Conservation (phyloP, 2,329 filamentous ascomycete species). For the Cladophialophora exuberans region DNA sequence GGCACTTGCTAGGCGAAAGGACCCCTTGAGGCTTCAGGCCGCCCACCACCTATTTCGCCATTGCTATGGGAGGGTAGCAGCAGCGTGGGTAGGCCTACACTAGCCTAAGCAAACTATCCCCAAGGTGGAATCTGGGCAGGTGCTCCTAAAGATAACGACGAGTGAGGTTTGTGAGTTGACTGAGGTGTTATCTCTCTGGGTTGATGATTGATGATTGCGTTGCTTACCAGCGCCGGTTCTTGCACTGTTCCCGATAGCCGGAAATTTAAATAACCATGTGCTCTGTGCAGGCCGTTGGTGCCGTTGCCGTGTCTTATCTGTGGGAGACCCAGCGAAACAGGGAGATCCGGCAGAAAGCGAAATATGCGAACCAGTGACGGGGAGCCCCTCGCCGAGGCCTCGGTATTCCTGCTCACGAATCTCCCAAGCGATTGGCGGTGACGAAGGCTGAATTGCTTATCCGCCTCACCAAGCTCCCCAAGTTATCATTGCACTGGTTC, state of each 20-base stretch:
- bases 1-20: no score
- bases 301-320: no score
- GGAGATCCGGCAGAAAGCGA: conserved; percentile 1
- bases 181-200: no score
- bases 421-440: not conserved
- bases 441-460: not conserved
- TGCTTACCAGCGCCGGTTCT: no score
- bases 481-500: not conserved
- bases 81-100: not conserved
- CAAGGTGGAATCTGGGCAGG: conserved; percentile 18
- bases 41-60: no score
- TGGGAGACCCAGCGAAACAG: not conserved
- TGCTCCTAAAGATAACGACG: no score
- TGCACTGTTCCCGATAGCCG: no score
- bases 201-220: no score
- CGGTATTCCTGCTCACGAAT: not conserved
- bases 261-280: no score
- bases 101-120: not conserved
- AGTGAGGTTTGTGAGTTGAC: no score
- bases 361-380: not conserved
- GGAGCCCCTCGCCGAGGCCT: not conserved
- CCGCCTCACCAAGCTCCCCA: not conserved
- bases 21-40: no score
- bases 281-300: no score
- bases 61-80: not conserved